Evolutionary conservation across 2,329 filamentous ascomycete genomes (phyloP).

Genomic region (Fusarium multiceps): DNA sequence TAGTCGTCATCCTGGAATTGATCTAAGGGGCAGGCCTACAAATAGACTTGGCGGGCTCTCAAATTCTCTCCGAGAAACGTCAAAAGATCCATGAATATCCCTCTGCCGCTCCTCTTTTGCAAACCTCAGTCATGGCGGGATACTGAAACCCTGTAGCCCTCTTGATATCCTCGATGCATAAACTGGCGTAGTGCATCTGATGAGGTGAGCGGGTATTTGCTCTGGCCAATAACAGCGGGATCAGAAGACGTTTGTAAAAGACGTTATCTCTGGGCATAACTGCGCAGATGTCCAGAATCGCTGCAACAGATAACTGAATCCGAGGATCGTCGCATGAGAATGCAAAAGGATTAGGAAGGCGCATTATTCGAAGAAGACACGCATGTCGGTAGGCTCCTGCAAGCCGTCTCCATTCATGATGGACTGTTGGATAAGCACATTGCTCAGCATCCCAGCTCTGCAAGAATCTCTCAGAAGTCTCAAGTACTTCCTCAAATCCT

Average conservation of each 20-base stretch:
- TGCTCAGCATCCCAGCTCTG: constrained; percentile 42
- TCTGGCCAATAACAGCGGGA: constrained; percentile 46
- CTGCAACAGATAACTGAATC: constrained; percentile 40
- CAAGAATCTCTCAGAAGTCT: constrained; percentile 41
- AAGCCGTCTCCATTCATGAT: constrained; percentile 45
- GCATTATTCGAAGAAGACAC: constrained; percentile 44
- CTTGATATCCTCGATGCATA: constrained; percentile 43
- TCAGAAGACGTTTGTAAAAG: constrained; percentile 46
- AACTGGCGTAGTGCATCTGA: constrained; percentile 44
- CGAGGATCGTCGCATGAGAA: constrained; percentile 39
- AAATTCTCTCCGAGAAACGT: constrained; percentile 48
- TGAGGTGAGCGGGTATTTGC: constrained; percentile 41
- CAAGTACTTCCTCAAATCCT: constrained; percentile 29
- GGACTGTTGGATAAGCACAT: constrained; percentile 42
- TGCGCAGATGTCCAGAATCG: constrained; percentile 44
- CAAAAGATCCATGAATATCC: constrained; percentile 27
- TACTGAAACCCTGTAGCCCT: constrained; percentile 43
- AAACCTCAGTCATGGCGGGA: constrained; percentile 43
- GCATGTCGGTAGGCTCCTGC: constrained; percentile 48
- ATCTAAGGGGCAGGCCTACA: constrained; percentile 36
- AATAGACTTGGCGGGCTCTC: constrained; percentile 15
- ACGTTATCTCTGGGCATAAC: constrained; percentile 32
- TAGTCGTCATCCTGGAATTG: constrained; percentile 33
- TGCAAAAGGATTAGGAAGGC: constrained; percentile 44
- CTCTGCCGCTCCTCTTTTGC: constrained; percentile 34